These are phyloP conservation scores for Stephania cephalantha DNA, from an alignment of 164 flowering plant genomes.

Conservation along the genomic window DNA sequence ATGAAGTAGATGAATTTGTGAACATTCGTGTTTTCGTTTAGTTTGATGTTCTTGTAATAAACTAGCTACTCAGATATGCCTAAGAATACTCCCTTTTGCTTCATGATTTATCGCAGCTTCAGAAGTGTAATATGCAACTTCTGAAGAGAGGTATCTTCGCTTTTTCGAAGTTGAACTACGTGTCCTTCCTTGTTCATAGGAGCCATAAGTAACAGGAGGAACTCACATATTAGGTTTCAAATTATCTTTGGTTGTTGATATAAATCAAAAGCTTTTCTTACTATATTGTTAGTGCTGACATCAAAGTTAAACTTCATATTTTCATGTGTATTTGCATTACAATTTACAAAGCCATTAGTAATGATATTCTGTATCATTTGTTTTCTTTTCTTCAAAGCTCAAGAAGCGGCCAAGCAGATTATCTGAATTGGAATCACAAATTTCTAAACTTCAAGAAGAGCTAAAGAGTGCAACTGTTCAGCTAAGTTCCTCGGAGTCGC, in stretches of 20 bases:
- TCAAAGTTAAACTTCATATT: neutral
- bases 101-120: neutral
- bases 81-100: neutral
- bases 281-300: neutral
- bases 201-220: neutral
- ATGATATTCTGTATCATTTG: neutral
- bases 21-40: too few relatives aligned
- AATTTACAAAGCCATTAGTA: neutral
- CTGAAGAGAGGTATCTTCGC: neutral
- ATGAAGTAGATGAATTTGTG: neutral
- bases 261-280: neutral
- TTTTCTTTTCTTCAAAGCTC: conserved; percentile 10
- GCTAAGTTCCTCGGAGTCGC: conserved; percentile 51
- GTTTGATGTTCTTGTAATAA: neutral
- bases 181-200: neutral
- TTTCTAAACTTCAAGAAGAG: conserved; percentile 64
- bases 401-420: conserved; percentile 64
- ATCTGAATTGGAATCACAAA: conserved; percentile 64
- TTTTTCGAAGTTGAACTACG: neutral
- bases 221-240: neutral
- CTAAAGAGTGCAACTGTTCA: conserved; percentile 64
- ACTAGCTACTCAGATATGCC: neutral
- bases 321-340: neutral
- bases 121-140: neutral
- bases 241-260: neutral